A percentile compares a stretch with the other conserved stretches of the same genome.
Conservation (phyloP, 2,329 filamentous ascomycete genomes). For the Fusarium sp. region DNA sequence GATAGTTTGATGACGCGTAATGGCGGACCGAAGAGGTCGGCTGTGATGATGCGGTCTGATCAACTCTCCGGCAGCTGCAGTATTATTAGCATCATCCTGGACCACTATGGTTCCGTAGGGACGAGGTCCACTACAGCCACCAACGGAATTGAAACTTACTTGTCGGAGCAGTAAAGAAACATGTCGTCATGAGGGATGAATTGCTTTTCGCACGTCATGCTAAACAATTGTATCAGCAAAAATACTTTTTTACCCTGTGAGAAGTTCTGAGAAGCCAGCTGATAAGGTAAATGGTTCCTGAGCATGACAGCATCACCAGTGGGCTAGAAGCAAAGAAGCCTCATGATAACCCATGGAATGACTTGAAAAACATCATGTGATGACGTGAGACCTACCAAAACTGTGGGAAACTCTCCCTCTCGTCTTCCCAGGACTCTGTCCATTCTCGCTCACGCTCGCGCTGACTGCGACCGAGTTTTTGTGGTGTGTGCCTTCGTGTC, state of each 20-base stretch:
- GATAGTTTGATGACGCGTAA: conserved; percentile 55
- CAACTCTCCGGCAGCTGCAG: conserved; percentile 65
- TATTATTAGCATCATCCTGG: conserved; percentile 40
- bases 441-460: conserved; percentile 65
- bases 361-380: conserved; percentile 7
- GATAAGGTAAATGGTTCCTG: conserved; percentile 18
- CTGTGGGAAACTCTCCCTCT: conserved; percentile 73
- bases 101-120: conserved; percentile 15
- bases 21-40: conserved; percentile 45
- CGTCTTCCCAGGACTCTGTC: conserved; percentile 67
- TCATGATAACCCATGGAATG: conserved; percentile 23
- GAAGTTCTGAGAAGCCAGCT: neutral
- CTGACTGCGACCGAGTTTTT: conserved; percentile 64
- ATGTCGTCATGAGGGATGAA: conserved; percentile 70
- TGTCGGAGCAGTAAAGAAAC: conserved; percentile 72
- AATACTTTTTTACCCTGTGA: neutral
- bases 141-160: conserved; percentile 58
- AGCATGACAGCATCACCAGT: conserved; percentile 34
- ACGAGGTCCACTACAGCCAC: conserved; percentile 27
- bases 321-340: conserved; percentile 35
- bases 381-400: conserved; percentile 67
- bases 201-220: conserved; percentile 76
- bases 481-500: conserved; percentile 59
- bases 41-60: conserved; percentile 58
- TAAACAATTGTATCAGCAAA: conserved; percentile 50